phyloP scores from a whole-genome alignment of 2,329 filamentous ascomycete genomes.

The Pyrenochaeta sp. region DNA sequence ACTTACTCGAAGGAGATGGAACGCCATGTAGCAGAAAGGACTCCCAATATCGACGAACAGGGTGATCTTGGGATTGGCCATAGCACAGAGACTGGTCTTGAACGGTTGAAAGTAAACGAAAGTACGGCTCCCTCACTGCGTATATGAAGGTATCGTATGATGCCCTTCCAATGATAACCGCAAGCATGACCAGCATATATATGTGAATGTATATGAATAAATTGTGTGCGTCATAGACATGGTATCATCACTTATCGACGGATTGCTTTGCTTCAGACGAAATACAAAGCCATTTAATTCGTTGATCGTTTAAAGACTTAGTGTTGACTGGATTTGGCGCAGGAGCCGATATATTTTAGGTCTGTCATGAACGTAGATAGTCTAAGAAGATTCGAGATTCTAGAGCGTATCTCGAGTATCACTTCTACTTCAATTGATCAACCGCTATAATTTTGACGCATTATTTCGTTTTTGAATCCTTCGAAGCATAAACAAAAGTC shows the following conservation, averaged over 20 bases:
- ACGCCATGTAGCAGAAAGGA: slow-evolving; percentile 66
- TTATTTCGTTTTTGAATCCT: neutral
- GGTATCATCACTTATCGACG: neutral
- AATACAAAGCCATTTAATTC: neutral
- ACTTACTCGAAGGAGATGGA: slow-evolving; percentile 52
- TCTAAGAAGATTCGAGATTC: slow-evolving; percentile 1
- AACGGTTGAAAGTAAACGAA: neutral
- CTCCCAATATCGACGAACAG: slow-evolving; percentile 65
- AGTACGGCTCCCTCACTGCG: neutral
- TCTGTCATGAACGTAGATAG: neutral
- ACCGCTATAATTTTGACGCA: neutral
- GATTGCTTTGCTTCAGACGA: neutral
- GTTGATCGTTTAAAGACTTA: neutral
- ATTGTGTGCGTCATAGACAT: neutral
- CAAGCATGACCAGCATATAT: neutral
- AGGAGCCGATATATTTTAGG: neutral
- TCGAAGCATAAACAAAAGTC: neutral
- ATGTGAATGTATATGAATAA: neutral
- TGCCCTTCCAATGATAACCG: neutral
- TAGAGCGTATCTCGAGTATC: neutral
- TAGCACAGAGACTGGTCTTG: slow-evolving; percentile 21
- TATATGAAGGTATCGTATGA: neutral
- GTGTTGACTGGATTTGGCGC: neutral
- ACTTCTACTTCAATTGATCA: neutral
- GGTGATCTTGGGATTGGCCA: slow-evolving; percentile 58